phyloP scores from a whole-genome alignment of 805 yeast species.

The Yarrowia sp. region DNA sequence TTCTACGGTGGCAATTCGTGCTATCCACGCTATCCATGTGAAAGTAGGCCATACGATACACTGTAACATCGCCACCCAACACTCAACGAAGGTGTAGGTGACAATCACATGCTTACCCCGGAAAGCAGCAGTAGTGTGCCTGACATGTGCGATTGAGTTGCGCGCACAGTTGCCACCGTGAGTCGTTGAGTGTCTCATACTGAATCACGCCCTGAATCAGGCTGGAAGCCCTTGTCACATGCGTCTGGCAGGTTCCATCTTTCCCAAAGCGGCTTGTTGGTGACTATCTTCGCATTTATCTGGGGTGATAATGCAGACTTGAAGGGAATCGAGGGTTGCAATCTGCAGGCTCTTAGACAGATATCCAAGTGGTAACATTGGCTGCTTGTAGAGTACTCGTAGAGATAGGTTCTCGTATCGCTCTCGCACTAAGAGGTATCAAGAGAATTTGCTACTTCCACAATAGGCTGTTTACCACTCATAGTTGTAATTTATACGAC shows the following conservation, averaged over 20 bases:
- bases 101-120: conserved; percentile 22
- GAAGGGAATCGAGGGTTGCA: no score
- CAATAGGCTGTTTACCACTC: no score
- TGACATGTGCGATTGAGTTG: conserved; percentile 20
- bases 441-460: no score
- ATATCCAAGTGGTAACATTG: no score
- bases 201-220: conserved; percentile 32
- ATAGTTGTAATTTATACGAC: background rate
- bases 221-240: conserved; percentile 2
- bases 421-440: no score
- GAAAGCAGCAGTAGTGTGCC: background rate
- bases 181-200: conserved; percentile 2
- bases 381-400: no score
- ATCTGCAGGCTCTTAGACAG: no score
- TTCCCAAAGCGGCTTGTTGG: background rate
- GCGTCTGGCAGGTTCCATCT: background rate
- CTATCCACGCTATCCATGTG: background rate
- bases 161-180: conserved; percentile 8
- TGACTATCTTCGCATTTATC: background rate
- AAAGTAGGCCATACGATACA: background rate
- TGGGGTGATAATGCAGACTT: conserved; percentile 2
- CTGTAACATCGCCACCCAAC: conserved; percentile 9
- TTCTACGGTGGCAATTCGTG: background rate
- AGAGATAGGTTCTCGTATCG: no score
- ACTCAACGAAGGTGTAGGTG: background rate